Conservation (phyloP, 1,139 yeast species). For the Geotrichum australiense region DNA sequence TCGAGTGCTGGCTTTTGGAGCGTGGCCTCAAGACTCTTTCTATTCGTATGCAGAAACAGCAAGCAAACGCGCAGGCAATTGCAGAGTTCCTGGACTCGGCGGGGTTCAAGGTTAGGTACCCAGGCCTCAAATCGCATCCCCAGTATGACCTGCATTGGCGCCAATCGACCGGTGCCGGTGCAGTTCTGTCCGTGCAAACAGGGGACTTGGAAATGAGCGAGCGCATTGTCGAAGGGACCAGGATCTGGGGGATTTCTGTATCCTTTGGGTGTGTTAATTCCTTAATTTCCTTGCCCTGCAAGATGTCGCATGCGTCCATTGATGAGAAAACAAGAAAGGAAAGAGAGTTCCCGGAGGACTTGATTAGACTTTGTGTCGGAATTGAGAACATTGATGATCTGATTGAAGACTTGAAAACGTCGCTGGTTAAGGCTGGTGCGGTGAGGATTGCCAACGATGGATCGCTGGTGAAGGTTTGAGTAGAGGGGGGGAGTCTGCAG, state of each 20-base stretch:
- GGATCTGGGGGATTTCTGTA: slow-evolving; percentile 82
- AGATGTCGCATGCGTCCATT: slow-evolving; percentile 95
- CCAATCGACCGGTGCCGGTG: slow-evolving; percentile 82
- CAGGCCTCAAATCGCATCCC: slow-evolving; percentile 77
- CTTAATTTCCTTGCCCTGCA: slow-evolving; percentile 84
- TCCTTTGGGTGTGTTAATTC: slow-evolving; percentile 94
- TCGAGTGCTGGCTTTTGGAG: slow-evolving; percentile 80
- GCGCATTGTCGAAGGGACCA: slow-evolving; percentile 65
- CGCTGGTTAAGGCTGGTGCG: slow-evolving; percentile 35
- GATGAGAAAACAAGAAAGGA: slow-evolving; percentile 81
- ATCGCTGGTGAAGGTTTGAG: no score
- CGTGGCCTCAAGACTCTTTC: slow-evolving; percentile 85
- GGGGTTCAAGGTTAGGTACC: slow-evolving; percentile 66
- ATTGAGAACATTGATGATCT: slow-evolving; percentile 60
- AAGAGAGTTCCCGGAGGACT: slow-evolving; percentile 86
- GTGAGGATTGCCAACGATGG: slow-evolving; percentile 19
- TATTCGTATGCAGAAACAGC: slow-evolving; percentile 80
- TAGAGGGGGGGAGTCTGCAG: no score
- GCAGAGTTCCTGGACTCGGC: slow-evolving; percentile 63
- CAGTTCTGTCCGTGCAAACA: slow-evolving; percentile 82
- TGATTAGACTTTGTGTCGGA: slow-evolving; percentile 82
- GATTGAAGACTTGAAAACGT: slow-evolving; percentile 65
- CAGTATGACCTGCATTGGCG: slow-evolving; percentile 71
- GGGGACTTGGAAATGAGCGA: slow-evolving; percentile 64
- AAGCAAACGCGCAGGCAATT: slow-evolving; percentile 63